phyloP scores from a whole-genome alignment of 1,139 yeast genomes.

The Yamadazyma epiphylla region DNA sequence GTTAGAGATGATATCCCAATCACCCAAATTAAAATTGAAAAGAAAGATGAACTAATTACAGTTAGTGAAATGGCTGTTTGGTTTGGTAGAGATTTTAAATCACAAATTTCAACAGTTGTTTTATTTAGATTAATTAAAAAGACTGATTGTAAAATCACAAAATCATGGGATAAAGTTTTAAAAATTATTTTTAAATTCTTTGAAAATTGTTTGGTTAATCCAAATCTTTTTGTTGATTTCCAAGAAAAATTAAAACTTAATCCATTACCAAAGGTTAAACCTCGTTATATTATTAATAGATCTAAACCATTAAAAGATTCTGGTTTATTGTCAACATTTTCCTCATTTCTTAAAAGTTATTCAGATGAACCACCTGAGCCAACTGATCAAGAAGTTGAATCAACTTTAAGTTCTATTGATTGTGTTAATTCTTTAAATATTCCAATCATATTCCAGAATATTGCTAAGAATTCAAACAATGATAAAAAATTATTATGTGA shows the following conservation, averaged over 20 bases:
- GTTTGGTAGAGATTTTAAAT: slow-evolving; percentile 88
- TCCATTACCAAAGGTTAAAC: slow-evolving; percentile 57
- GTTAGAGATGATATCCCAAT: slow-evolving; percentile 45
- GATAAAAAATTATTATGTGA: slow-evolving; percentile 18
- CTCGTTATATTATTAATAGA: slow-evolving; percentile 62
- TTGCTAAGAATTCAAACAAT: slow-evolving; percentile 29
- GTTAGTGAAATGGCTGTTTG: slow-evolving; percentile 80
- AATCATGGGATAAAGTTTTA: slow-evolving; percentile 60
- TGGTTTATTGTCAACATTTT: slow-evolving; percentile 82
- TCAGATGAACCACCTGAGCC: slow-evolving; percentile 90
- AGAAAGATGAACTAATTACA: slow-evolving; percentile 53
- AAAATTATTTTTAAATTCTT: slow-evolving; percentile 62
- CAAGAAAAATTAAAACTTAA: slow-evolving; percentile 53
- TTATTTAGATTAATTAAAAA: slow-evolving; percentile 72
- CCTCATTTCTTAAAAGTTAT: slow-evolving; percentile 86
- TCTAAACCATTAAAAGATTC: slow-evolving; percentile 60
- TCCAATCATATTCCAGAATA: slow-evolving; percentile 43
- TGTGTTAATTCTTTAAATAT: slow-evolving; percentile 71
- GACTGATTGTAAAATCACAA: slow-evolving; percentile 45
- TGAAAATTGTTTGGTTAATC: slow-evolving; percentile 68
- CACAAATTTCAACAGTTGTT: slow-evolving; percentile 84
- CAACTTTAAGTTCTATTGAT: slow-evolving; percentile 77
- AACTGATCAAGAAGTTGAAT: slow-evolving; percentile 84
- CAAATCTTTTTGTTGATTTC: slow-evolving; percentile 63
- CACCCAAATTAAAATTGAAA: slow-evolving; percentile 46